phyloP scores from a whole-genome alignment of 495 filamentous ascomycete species.

The Xylaria nigripes region DNA sequence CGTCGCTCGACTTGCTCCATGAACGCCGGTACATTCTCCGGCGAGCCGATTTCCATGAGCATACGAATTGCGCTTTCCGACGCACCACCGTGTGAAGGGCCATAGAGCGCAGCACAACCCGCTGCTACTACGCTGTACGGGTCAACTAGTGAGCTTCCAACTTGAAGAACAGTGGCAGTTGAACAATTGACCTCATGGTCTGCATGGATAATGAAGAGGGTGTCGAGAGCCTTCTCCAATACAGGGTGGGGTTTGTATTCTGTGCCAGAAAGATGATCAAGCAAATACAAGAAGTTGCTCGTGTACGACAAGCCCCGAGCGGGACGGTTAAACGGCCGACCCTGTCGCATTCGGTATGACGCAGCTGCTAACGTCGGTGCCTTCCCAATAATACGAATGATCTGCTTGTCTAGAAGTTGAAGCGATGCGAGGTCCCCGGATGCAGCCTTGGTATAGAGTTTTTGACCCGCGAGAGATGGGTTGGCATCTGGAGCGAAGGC shows the following conservation, averaged over 20 bases:
- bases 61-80: conserved; percentile 47
- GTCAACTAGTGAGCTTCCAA: conserved; percentile 41
- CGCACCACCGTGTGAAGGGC: conserved; percentile 50
- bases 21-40: conserved; percentile 38
- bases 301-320: conserved; percentile 30
- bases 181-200: conserved; percentile 49
- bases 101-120: conserved; percentile 40
- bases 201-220: conserved; percentile 35
- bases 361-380: conserved; percentile 31
- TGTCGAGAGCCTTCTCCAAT: conserved; percentile 30
- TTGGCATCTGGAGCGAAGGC: conserved; percentile 32
- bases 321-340: conserved; percentile 31
- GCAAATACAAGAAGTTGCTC: conserved; percentile 41
- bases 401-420: conserved; percentile 31
- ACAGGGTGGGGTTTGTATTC: conserved; percentile 28
- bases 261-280: conserved; percentile 30
- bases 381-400: conserved; percentile 33
- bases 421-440: conserved; percentile 10
- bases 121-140: conserved; percentile 39
- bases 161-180: conserved; percentile 43
- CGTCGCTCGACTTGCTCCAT: conserved; percentile 43
- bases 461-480: conserved; percentile 28
- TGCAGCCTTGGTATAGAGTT: conserved; percentile 32
- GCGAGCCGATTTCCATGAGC: conserved; percentile 35
- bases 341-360: conserved; percentile 33